Conservation (phyloP, 768 basidiomycete species). For the Pluteus cervinus region DNA sequence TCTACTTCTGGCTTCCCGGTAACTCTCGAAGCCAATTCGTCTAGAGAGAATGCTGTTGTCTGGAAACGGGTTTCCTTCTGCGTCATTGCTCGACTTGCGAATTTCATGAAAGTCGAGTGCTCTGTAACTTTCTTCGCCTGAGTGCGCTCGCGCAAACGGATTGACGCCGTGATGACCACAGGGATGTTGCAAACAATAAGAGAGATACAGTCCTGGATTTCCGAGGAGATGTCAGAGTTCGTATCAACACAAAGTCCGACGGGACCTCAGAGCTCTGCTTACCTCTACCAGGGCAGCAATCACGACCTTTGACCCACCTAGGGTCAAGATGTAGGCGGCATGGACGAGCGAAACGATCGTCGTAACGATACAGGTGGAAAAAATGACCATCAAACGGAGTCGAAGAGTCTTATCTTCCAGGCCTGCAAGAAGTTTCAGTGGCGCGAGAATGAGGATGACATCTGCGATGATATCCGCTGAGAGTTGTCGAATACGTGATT, state of each 20-base stretch:
- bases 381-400: slow-evolving; percentile 39
- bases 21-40: no score
- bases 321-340: slow-evolving; percentile 31
- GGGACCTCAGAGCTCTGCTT: slow-evolving; percentile 1
- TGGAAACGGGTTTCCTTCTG: no score
- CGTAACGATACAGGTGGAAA: slow-evolving; percentile 48
- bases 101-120: not conserved
- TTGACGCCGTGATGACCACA: slow-evolving; percentile 25
- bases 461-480: slow-evolving; percentile 45
- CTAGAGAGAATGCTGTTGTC: no score
- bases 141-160: slow-evolving; percentile 16
- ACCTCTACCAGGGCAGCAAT: slow-evolving; percentile 41
- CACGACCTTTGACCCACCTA: slow-evolving; percentile 21
- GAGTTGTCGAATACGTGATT: not conserved
- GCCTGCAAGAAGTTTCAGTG: slow-evolving; percentile 37
- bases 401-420: slow-evolving; percentile 33
- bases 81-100: no score
- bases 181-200: slow-evolving; percentile 35
- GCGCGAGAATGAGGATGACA: slow-evolving; percentile 36
- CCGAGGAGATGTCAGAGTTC: not conserved
- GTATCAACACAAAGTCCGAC: not conserved
- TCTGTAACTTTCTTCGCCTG: no score
- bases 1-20: no score
- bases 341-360: slow-evolving; percentile 44
- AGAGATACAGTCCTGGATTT: slow-evolving; percentile 23